Conservation (phyloP, 345 rosid genomes). For the Cardiospermum halicacabum region DNA sequence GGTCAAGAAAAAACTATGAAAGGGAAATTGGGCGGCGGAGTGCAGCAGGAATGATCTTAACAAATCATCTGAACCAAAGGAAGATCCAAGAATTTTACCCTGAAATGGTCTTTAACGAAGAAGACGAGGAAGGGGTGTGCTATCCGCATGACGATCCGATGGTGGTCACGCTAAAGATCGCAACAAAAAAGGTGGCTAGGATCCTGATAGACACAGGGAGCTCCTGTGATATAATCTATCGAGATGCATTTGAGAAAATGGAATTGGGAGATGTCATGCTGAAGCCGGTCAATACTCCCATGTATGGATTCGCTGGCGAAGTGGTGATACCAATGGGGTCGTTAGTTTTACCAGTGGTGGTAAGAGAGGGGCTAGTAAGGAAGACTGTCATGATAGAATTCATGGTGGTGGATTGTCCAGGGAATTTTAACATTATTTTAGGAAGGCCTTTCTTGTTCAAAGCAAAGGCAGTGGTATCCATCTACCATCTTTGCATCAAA, state of each 20-base stretch:
- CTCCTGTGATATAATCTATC: background rate
- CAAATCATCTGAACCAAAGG: too few relatives aligned
- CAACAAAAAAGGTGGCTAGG: too few relatives aligned
- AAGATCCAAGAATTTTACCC: too few relatives aligned
- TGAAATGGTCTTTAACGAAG: background rate
- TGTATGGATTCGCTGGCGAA: too few relatives aligned
- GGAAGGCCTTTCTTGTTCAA: background rate
- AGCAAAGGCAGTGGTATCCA: background rate
- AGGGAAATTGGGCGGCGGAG: too few relatives aligned
- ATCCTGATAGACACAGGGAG: too few relatives aligned
- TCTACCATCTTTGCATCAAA: background rate
- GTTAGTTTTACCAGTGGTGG: background rate
- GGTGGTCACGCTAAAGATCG: background rate
- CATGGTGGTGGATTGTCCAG: background rate
- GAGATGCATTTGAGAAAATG: background rate
- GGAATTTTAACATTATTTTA: background rate
- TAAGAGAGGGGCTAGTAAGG: background rate
- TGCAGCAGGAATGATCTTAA: too few relatives aligned
- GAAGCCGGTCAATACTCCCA: background rate
- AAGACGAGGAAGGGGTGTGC: background rate
- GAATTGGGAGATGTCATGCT: background rate
- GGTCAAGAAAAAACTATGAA: too few relatives aligned
- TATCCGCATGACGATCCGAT: background rate
- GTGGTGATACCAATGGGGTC: background rate
- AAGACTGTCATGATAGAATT: background rate